These are phyloP conservation scores for Periconia digitata DNA, from an alignment of 2,329 filamentous ascomycete genomes.

Conservation along the genomic window DNA sequence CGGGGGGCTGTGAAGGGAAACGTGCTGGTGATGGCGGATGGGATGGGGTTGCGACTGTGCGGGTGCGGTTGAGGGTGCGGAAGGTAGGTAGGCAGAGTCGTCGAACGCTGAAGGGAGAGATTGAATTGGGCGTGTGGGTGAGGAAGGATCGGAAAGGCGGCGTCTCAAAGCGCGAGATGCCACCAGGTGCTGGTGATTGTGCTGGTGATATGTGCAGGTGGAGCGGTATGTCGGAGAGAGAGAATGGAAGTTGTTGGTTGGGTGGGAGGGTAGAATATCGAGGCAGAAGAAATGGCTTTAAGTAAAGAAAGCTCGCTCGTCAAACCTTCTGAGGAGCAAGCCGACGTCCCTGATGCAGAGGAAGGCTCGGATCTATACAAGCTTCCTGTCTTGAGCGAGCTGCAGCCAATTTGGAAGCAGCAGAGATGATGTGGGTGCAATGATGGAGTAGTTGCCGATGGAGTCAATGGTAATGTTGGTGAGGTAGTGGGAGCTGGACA, in stretches of 20 bases:
- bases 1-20: constrained; percentile 86
- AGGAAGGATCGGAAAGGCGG: constrained; percentile 26
- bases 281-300: constrained; percentile 35
- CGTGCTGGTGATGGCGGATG: constrained; percentile 71
- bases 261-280: constrained; percentile 22
- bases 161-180: constrained; percentile 29
- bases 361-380: constrained; percentile 19
- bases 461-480: not conserved
- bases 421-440: not conserved
- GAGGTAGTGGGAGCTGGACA: not conserved
- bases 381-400: not conserved
- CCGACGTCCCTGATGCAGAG: constrained; percentile 24
- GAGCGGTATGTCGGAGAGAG: constrained; percentile 23
- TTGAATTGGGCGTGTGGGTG: constrained; percentile 34
- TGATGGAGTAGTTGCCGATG: not conserved
- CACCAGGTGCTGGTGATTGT: constrained; percentile 30
- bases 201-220: constrained; percentile 11
- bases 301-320: constrained; percentile 43
- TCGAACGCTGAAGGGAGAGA: constrained; percentile 33
- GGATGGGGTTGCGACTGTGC: constrained; percentile 29
- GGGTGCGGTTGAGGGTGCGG: constrained; percentile 27
- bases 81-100: constrained; percentile 39
- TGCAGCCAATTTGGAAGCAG: not conserved
- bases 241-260: constrained; percentile 16
- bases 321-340: constrained; percentile 41